Evolutionary conservation across 202 grass and related monocot genomes (phyloP).

Genomic region (Bolboschoenoplectus hybrid): DNA sequence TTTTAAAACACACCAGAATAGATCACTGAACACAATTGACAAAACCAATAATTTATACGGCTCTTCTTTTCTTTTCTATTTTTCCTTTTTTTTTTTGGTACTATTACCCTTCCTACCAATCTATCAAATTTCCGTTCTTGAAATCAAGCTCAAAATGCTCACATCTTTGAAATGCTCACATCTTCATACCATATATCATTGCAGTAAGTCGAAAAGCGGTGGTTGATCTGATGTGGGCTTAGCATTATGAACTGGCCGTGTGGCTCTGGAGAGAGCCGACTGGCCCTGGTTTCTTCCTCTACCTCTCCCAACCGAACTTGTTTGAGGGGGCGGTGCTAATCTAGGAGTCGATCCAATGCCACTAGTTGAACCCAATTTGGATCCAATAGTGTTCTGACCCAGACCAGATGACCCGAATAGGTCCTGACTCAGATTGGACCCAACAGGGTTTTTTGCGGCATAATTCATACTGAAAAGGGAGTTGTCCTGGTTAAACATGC

Average conservation of each 20-base stretch:
- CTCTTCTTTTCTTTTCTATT: constrained; percentile 30
- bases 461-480: constrained; percentile 48
- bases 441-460: constrained; percentile 42
- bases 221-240: constrained; percentile 61
- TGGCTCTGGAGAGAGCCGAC: constrained; percentile 66
- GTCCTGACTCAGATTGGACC: constrained; percentile 29
- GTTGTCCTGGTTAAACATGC: constrained; percentile 52
- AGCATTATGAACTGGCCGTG: constrained; percentile 50
- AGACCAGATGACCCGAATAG: constrained; percentile 33
- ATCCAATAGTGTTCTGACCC: constrained; percentile 36
- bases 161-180: constrained; percentile 20
- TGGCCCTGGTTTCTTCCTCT: constrained; percentile 91
- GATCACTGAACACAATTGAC: constrained; percentile 20
- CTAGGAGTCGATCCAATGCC: constrained; percentile 50
- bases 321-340: constrained; percentile 79
- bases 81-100: constrained; percentile 22
- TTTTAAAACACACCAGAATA: constrained; percentile 10
- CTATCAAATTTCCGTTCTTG: constrained; percentile 15
- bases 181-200: constrained; percentile 41
- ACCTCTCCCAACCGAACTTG: constrained; percentile 78
- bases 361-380: constrained; percentile 23
- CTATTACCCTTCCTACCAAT: constrained; percentile 26
- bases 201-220: constrained; percentile 80
- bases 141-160: constrained; percentile 25
- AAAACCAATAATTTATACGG: constrained; percentile 31